These are phyloP conservation scores for Fusarium cicatricum DNA, from an alignment of 2,329 filamentous ascomycete genomes.

Conservation along the genomic window DNA sequence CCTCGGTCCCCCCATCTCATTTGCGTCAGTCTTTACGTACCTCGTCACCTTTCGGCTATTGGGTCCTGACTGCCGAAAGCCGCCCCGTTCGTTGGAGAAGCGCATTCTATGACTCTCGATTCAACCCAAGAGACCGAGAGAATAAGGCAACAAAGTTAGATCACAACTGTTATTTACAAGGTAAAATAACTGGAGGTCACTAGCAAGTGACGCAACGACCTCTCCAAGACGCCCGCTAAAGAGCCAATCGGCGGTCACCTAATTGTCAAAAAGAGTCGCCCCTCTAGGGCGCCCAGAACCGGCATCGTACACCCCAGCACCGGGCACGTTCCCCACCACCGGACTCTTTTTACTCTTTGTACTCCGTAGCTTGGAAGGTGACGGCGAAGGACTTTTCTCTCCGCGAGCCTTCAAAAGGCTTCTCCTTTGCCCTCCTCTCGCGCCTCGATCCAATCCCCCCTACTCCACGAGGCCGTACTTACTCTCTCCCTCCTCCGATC, in stretches of 20 bases:
- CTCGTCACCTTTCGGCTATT: slow-evolving; percentile 32
- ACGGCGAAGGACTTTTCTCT: slow-evolving; percentile 19
- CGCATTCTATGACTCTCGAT: not conserved
- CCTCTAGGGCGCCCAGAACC: slow-evolving; percentile 8
- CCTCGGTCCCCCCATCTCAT: slow-evolving; percentile 39
- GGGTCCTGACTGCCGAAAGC: slow-evolving; percentile 33
- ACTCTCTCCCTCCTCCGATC: too few relatives aligned
- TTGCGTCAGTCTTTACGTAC: slow-evolving; percentile 8
- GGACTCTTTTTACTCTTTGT: slow-evolving; percentile 14
- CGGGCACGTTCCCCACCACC: slow-evolving; percentile 20
- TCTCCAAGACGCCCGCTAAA: too few relatives aligned
- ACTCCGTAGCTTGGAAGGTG: not conserved
- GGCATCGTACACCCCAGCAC: slow-evolving; percentile 18
- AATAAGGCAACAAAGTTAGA: too few relatives aligned
- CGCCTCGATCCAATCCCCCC: slow-evolving; percentile 39
- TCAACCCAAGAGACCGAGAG: too few relatives aligned
- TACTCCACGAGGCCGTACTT: not conserved
- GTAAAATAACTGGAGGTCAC: not conserved
- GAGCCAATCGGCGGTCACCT: slow-evolving; percentile 35
- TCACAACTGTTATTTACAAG: too few relatives aligned
- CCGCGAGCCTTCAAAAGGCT: slow-evolving; percentile 11
- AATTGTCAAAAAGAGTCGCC: slow-evolving; percentile 33
- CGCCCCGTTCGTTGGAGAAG: not conserved
- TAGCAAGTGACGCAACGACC: slow-evolving; percentile 4
- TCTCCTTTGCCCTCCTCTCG: slow-evolving; percentile 2